Evolutionary conservation across 495 filamentous ascomycete species (phyloP).

Genomic region (Podospora comata): DNA sequence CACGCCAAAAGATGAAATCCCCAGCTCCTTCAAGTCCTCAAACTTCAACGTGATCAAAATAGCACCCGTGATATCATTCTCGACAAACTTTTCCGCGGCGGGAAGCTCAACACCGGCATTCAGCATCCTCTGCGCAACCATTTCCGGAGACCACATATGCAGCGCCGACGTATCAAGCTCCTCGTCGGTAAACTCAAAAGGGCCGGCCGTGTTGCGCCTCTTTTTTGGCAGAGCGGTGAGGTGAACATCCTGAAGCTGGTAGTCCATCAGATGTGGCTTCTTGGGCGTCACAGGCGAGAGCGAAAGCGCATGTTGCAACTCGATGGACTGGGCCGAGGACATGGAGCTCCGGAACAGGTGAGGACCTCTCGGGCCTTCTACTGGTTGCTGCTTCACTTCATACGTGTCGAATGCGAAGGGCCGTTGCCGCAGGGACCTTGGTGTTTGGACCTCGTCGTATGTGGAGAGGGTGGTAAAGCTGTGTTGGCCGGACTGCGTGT

Average conservation of each 20-base stretch:
- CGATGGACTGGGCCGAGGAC: conserved; percentile 47
- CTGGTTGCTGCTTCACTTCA: conserved; percentile 48
- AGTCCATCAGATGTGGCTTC: conserved; percentile 35
- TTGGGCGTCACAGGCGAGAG: conserved; percentile 61
- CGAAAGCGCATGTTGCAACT: conserved; percentile 59
- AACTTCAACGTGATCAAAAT: conserved; percentile 82
- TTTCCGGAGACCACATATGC: conserved; percentile 61
- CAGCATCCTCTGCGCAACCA: conserved; percentile 81
- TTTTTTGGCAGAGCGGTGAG: conserved; percentile 33
- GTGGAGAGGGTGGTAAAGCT: conserved; percentile 74
- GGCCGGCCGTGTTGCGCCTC: conserved; percentile 32
- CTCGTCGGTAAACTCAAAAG: conserved; percentile 50
- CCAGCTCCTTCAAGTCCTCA: conserved; percentile 91
- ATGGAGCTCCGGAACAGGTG: conserved; percentile 77
- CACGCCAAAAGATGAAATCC: conserved; percentile 89
- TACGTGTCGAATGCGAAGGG: conserved; percentile 25
- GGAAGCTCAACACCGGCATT: conserved; percentile 64
- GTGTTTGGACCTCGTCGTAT: conserved; percentile 71
- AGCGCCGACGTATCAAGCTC: conserved; percentile 58
- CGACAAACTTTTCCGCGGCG: conserved; percentile 76
- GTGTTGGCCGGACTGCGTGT: conserved; percentile 51
- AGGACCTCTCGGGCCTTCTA: conserved; percentile 78
- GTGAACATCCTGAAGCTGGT: conserved; percentile 36
- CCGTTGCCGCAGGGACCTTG: conserved; percentile 49
- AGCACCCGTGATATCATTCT: conserved; percentile 85